phyloP scores from a whole-genome alignment of 306 rosid species.

The Corylus americana region DNA sequence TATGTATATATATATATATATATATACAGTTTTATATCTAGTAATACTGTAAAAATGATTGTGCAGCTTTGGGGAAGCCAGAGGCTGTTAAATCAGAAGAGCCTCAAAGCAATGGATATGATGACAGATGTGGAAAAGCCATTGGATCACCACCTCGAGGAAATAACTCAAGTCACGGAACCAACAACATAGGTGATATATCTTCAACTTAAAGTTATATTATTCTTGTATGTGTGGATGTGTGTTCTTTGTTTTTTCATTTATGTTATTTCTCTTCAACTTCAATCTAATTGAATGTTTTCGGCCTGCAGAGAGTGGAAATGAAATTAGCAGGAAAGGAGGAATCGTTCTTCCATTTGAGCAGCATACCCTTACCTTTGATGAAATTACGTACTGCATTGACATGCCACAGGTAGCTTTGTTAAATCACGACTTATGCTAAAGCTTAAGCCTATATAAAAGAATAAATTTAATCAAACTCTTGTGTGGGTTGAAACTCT shows the following conservation, averaged over 20 bases:
- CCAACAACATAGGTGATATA: conserved; percentile 12
- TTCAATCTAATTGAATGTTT: conserved; percentile 1
- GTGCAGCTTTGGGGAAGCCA: conserved; percentile 43
- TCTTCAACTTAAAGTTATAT: too few relatives aligned
- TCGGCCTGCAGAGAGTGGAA: conserved; percentile 26
- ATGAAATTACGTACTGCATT: too few relatives aligned
- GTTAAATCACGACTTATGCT: too few relatives aligned
- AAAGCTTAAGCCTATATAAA: too few relatives aligned
- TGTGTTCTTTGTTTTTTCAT: not conserved
- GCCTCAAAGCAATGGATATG: conserved; percentile 19
- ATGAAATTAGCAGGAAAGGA: conserved; percentile 20
- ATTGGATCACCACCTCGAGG: conserved; percentile 14
- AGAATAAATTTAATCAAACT: too few relatives aligned
- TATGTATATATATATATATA: not conserved
- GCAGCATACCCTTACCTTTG: too few relatives aligned
- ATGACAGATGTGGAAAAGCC: conserved; percentile 12
- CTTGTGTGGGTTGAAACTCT: too few relatives aligned
- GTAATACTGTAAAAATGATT: not conserved
- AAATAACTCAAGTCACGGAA: conserved; percentile 15
- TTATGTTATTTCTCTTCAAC: not conserved
- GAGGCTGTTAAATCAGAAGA: conserved; percentile 40
- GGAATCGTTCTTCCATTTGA: conserved; percentile 63
- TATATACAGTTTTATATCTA: not conserved
- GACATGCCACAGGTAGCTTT: too few relatives aligned
- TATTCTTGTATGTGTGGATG: not conserved